Evolutionary conservation across 2,329 filamentous ascomycete species (phyloP), one percentile per base, ranked within the genome.

Genomic region (Mycosphaerelloides madeirae): DNA sequence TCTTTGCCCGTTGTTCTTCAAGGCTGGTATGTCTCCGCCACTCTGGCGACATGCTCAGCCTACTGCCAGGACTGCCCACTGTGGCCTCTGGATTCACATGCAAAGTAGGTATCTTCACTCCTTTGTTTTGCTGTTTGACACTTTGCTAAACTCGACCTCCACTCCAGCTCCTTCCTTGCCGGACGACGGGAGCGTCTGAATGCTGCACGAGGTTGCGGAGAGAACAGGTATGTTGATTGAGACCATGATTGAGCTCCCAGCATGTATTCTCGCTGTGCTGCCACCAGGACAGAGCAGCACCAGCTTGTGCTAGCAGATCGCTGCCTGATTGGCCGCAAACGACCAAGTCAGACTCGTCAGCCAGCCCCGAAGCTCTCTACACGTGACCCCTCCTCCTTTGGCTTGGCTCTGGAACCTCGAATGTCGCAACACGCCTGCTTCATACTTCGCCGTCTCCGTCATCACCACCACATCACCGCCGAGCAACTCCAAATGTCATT

Each of bases 1-100:
- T 52, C 39, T 39, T 14, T 45, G 48, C 50, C 48, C 50, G 46
- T 46, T 52, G 40, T 43, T 42, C 43, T 38, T 43, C 35, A 52
- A 46, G 50, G 44, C 43, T 32, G 43, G 29, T 43, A 33, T 41
- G 14, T 40, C 41, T 29, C 31, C 16, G 18, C 13, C 28, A 32
- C 41, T 29, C 34, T 11, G 16, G 20, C 38, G 22, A 22, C 29
- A 29, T 32, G 38, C 22, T 9, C 9, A 5, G 22, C 16, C 19
- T 14, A 35, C 11, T 25, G 16, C 18, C 12, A 14, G 16, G 35
- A 9, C n/a, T 36, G 37, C 19, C 33, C 11, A 9, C 16, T 31
- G 29, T 31, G 13, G 14, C 3, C 15, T 2, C 12, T 18, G 29
- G 20, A n/a, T 31, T 13, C 28, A 46, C 31, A 19, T 14, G 11